These are phyloP conservation scores for Escovopsis sp. DNA, from an alignment of 2,329 filamentous ascomycete species.

Conservation along the genomic window DNA sequence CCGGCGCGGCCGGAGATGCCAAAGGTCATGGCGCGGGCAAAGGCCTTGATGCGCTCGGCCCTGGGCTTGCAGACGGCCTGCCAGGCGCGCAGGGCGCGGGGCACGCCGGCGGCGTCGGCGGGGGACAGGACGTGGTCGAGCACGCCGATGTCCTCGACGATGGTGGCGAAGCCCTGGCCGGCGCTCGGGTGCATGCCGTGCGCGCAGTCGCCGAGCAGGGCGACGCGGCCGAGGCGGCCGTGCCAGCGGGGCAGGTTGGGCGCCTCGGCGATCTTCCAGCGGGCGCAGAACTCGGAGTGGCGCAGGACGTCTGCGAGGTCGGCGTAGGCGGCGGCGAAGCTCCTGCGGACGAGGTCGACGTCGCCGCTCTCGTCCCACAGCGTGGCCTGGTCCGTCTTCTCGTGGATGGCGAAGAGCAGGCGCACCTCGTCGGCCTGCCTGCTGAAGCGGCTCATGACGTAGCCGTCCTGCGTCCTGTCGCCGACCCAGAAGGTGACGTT, in stretches of 20 bases:
- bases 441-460: slow-evolving; percentile 10
- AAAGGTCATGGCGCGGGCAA: slow-evolving; percentile 7
- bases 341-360: slow-evolving; percentile 8
- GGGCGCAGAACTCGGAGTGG: slow-evolving; percentile 7
- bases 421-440: slow-evolving; percentile 4
- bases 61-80: slow-evolving; percentile 9
- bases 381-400: slow-evolving; percentile 9
- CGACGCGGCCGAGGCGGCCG: slow-evolving; percentile 7
- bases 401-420: slow-evolving; percentile 8
- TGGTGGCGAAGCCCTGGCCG: slow-evolving; percentile 6
- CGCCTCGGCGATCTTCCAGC: slow-evolving; percentile 11
- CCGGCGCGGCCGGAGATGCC: background rate
- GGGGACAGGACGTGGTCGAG: slow-evolving; percentile 1
- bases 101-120: background rate
- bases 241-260: slow-evolving; percentile 11
- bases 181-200: slow-evolving; percentile 7
- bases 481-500: slow-evolving; percentile 11
- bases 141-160: slow-evolving; percentile 6
- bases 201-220: slow-evolving; percentile 10
- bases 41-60: slow-evolving; percentile 9
- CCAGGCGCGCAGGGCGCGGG: slow-evolving; percentile 5
- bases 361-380: slow-evolving; percentile 13
- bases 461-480: slow-evolving; percentile 1
- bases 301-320: slow-evolving; percentile 7
- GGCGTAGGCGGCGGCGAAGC: slow-evolving; percentile 5